Conservation (phyloP, 2,329 filamentous ascomycete species). For the Ophiostoma montium region DNA sequence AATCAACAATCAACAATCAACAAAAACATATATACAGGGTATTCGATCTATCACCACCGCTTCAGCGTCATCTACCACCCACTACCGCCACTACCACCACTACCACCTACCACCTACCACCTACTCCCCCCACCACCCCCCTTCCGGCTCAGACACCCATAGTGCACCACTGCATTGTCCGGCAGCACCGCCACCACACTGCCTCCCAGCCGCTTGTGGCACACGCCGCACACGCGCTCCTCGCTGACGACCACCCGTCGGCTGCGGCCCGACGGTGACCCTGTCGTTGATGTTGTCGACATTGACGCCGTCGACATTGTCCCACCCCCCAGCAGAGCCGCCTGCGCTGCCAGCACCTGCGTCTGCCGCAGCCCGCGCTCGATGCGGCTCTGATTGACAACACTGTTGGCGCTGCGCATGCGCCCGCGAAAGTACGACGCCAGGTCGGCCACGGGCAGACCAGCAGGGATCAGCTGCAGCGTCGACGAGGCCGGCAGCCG, state of each 20-base stretch:
- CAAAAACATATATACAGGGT: background rate
- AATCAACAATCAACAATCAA: background rate
- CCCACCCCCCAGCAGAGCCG: slow-evolving; percentile 49
- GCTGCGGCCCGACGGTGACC: slow-evolving; percentile 31
- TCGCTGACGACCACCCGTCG: slow-evolving; percentile 69
- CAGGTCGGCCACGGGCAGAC: slow-evolving; percentile 63
- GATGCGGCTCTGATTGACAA: slow-evolving; percentile 68
- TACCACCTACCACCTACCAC: background rate
- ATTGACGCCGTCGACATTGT: slow-evolving; percentile 38
- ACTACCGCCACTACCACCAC: background rate
- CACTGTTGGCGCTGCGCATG: slow-evolving; percentile 72
- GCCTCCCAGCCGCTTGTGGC: slow-evolving; percentile 81
- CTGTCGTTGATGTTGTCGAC: slow-evolving; percentile 48
- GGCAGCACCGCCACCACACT: slow-evolving; percentile 86
- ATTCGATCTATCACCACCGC: too few relatives aligned
- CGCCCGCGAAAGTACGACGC: slow-evolving; percentile 85
- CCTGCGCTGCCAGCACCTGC: slow-evolving; percentile 64
- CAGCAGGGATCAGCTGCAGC: slow-evolving; percentile 69
- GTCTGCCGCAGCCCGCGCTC: slow-evolving; percentile 64
- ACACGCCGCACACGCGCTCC: slow-evolving; percentile 80
- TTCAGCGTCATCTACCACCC: background rate
- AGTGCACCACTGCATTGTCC: slow-evolving; percentile 69
- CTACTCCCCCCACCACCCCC: background rate
- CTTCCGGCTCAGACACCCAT: slow-evolving; percentile 47
- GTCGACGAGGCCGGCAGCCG: slow-evolving; percentile 80